Evolutionary conservation across 1,139 yeast species (phyloP), one percentile per base, ranked within the genome.

Genomic region (Suhomyces choctaworum): DNA sequence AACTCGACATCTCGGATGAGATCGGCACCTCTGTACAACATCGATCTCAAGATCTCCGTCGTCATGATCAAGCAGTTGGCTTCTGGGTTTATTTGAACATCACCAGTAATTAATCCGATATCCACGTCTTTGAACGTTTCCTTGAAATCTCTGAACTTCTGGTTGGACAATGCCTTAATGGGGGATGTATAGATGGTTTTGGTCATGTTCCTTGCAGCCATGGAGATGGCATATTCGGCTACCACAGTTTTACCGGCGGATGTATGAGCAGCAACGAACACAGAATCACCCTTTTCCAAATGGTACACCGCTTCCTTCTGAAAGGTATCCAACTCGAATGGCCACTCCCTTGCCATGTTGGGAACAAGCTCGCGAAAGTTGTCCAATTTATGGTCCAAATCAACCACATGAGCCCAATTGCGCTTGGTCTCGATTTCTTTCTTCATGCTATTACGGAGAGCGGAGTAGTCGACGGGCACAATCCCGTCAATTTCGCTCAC

Each of bases 1-100:
- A 92, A 92, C 44, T 92, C 97, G 16, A 94, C 97, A 62, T 92
- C 99, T 58, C 98, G 76, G 56, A 92, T 89, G 35, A 92, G 69
- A 60, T 92, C 98, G 0, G 97, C 95, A 36, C 98, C 99, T 54
- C 96, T 73, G 56, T 92, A 92, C 30, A 92, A 74, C 99, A 92
- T 92, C 9, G 95, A 83, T 52, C 99, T 72, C 47, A 92, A 70
- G 65, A 92, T 89, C 61, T 92, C 99, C 0, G 99, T 92, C 2
- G 99, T 92, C 99, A 92, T 92, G 40, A 92, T 92, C 48, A 92
- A 69, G 60, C 98, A 94, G 45, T 89, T 85, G 0, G 97, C 98
- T 44, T 92, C 97, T 0, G 98, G 95, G 52, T 94, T 94, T 43
- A 94, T 90, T 46, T 92, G 96, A 17, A 94, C 97, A 68, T 92